Conservation (phyloP, 768 basidiomycete genomes). For the Termitomyces sp. region DNA sequence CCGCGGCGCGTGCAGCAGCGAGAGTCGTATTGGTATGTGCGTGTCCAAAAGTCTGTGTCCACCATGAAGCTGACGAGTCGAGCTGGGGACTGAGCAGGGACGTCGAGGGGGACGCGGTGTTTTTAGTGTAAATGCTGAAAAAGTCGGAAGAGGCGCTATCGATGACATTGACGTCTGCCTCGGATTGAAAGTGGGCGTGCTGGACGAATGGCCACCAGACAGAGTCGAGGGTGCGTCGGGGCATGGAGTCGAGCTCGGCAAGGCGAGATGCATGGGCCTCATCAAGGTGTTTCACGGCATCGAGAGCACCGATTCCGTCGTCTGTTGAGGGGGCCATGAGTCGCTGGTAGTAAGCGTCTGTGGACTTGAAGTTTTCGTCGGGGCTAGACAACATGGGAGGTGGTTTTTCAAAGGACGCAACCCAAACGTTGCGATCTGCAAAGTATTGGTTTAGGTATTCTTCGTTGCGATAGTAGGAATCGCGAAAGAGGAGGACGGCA, state of each 20-base stretch:
- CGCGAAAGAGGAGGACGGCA: conserved; percentile 76
- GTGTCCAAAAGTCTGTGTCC: conserved; percentile 93
- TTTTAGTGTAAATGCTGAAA: conserved; percentile 63
- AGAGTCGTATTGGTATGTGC: conserved; percentile 69
- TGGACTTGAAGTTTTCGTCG: conserved; percentile 39
- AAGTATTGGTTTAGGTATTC: conserved; percentile 83
- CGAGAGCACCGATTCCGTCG: conserved; percentile 27
- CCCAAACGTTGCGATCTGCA: conserved; percentile 56
- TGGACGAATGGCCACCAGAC: conserved; percentile 99
- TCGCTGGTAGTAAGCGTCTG: conserved; percentile 68
- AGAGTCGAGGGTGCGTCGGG: conserved; percentile 64
- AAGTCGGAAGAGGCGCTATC: conserved; percentile 87
- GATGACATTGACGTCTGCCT: conserved; percentile 79
- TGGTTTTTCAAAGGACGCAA: conserved; percentile 51
- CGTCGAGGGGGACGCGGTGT: conserved; percentile 10
- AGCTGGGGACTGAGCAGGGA: conserved; percentile 50
- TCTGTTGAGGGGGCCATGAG: conserved; percentile 23
- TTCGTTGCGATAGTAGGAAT: conserved; percentile 82
- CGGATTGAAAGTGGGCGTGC: conserved; percentile 64
- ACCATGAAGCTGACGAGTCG: conserved; percentile 96
- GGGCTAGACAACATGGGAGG: conserved; percentile 42
- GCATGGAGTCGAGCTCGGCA: conserved; percentile 72
- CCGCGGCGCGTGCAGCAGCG: conserved; percentile 85
- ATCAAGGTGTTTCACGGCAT: conserved; percentile 55
- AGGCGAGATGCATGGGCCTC: conserved; percentile 58